phyloP scores from a whole-genome alignment of 306 rosid species.

The Sphenostylis stenocarpa region DNA sequence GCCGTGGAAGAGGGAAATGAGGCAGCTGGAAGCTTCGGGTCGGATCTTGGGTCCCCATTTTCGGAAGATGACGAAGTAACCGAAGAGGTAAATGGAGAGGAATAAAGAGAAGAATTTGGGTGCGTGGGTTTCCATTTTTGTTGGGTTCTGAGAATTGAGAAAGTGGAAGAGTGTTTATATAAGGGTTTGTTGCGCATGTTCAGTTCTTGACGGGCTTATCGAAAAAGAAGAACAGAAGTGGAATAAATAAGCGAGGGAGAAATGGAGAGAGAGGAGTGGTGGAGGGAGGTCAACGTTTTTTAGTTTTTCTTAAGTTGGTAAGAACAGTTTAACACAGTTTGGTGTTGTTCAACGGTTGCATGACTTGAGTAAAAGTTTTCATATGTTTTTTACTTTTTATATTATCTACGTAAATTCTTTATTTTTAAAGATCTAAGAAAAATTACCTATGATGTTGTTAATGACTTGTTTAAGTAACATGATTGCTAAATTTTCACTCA shows the following conservation, averaged over 20 bases:
- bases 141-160: background rate
- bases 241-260: background rate
- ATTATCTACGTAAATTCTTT: no score
- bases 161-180: background rate
- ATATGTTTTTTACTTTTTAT: no score
- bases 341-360: background rate
- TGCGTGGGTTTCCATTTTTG: background rate
- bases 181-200: background rate
- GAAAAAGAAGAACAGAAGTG: background rate
- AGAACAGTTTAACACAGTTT: background rate
- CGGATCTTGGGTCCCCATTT: constrained; percentile 70
- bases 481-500: no score
- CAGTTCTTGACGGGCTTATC: background rate
- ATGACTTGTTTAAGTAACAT: no score
- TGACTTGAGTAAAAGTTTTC: background rate
- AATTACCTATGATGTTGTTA: no score
- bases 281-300: background rate
- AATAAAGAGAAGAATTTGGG: constrained; percentile 44
- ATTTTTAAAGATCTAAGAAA: no score
- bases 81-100: constrained; percentile 46
- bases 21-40: constrained; percentile 72
- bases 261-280: background rate
- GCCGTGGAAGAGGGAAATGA: constrained; percentile 67
- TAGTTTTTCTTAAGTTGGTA: background rate
- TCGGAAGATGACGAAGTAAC: constrained; percentile 59